These are phyloP conservation scores for Talaromyces proteolyticus DNA, from an alignment of 495 filamentous ascomycete genomes.

Conservation along the genomic window DNA sequence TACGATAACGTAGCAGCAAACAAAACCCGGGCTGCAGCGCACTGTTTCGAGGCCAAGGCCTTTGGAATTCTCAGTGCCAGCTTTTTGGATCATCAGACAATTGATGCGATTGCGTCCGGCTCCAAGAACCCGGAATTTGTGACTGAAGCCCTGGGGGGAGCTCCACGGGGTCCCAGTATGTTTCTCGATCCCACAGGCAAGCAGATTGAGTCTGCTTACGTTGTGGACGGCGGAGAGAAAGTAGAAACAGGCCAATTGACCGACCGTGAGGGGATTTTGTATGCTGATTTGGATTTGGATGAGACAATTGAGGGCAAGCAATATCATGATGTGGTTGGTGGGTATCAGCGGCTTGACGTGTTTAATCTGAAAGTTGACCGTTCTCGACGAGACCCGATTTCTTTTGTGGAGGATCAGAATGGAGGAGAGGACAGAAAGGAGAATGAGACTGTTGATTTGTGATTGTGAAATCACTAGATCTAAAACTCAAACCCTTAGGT, in stretches of 20 bases:
- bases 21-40: conserved; percentile 27
- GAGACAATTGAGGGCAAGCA: conserved; percentile 37
- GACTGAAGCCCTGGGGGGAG: conserved; percentile 7
- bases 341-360: conserved; percentile 37
- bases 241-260: conserved; percentile 21
- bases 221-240: conserved; percentile 9
- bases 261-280: conserved; percentile 30
- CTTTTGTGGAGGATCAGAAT: background rate
- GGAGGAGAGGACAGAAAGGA: background rate
- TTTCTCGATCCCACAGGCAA: conserved; percentile 34
- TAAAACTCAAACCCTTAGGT: background rate
- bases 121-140: conserved; percentile 8
- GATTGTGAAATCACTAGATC: background rate
- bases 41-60: conserved; percentile 41
- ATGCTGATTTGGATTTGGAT: conserved; percentile 33
- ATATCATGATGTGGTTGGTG: conserved; percentile 36
- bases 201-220: conserved; percentile 16
- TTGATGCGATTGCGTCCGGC: conserved; percentile 10
- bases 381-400: conserved; percentile 8
- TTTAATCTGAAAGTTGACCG: conserved; percentile 34
- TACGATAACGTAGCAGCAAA: conserved; percentile 39
- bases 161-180: conserved; percentile 24
- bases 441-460: background rate
- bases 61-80: conserved; percentile 33
- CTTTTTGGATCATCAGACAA: conserved; percentile 18